Evolutionary conservation across 148 eudicot species (phyloP), one percentile per base, ranked within the genome.

Genomic region (Fagopyrum homotropicum): DNA sequence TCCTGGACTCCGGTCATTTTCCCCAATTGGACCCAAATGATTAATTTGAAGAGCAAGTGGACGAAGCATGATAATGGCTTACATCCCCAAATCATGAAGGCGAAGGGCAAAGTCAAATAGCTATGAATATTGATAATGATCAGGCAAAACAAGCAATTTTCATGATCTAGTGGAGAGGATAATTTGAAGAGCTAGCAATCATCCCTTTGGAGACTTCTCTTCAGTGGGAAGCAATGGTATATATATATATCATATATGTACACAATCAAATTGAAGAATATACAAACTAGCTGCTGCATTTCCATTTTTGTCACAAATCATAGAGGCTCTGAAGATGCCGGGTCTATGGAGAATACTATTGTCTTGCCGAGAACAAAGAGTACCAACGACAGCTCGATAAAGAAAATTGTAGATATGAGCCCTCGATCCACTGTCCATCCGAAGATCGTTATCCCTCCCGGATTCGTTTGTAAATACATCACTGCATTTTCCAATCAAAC

Each of bases 381-480:
- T 8, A 86, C 86, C 6, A 92, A 78, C 0, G 94, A 86, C 72
- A 92, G 85, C 80, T 92, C 88, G 49, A 89, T 75, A 43, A 85
- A 90, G 85, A 92, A 92, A 60, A 92, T 90, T 2, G 92, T 88
- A 73, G 75, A 81, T 74, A 92, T 79, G 54, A 92, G 84, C 0
- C 87, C 82, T 55, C 97, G 88, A 76, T 92, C 97, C 55, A 90
- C 91, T 16, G 89, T 89, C 89, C 89, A 92, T 35, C 97, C 95
- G 40, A 85, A 92, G 74, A 92, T 83, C 10, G 95, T 92, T 73
- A 92, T 84, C 16, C 97, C 97, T 44, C 97, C 97, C 1, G 97
- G 92, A 82, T 92, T 90, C 6, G 87, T 72, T 85, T 92, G 92
- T 91, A 92, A 80, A 83, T 92, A 92, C 83, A 87, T 75, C 75